A percentile compares a stretch with the other conserved stretches of the same genome.
These are phyloP conservation scores for Phytophthora brassicae DNA, from an alignment of 352 stramenopile genomes.

Conservation along the genomic window DNA sequence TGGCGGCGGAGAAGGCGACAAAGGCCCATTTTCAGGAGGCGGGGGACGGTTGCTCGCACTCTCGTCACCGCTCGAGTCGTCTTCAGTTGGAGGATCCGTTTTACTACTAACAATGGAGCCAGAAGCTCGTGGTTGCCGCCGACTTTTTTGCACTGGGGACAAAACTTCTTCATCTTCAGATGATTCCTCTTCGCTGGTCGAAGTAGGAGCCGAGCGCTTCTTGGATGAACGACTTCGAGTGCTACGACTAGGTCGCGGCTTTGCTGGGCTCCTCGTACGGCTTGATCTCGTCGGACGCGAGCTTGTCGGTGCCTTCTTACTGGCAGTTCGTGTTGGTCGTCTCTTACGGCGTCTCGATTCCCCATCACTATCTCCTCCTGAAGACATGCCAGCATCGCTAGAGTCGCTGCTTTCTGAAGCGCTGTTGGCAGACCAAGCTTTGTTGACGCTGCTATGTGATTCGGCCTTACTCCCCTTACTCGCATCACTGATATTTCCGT, in stretches of 20 bases:
- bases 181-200: conserved; percentile 28
- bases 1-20: conserved; percentile 26
- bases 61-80: conserved; percentile 19
- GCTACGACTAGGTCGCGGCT: conserved; percentile 16
- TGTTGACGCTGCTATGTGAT: conserved; percentile 53
- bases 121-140: conserved; percentile 9
- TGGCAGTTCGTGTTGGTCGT: conserved; percentile 24
- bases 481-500: conserved; percentile 48
- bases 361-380: conserved; percentile 47
- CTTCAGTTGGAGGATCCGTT: conserved; percentile 20
- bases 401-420: conserved; percentile 64
- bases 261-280: conserved; percentile 8
- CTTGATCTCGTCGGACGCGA: conserved; percentile 25
- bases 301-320: conserved; percentile 19
- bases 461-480: conserved; percentile 47
- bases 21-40: conserved; percentile 16
- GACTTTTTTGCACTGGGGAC: conserved; percentile 28
- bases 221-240: conserved; percentile 25
- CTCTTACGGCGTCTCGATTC: conserved; percentile 25
- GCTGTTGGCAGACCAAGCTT: conserved; percentile 65
- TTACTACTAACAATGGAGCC: conserved; percentile 8
- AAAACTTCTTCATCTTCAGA: conserved; percentile 17
- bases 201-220: conserved; percentile 26
- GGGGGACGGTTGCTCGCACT: conserved; percentile 8
- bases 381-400: conserved; percentile 43